Conservation (phyloP, 169 alveolate species). For the Babesia bovis region DNA sequence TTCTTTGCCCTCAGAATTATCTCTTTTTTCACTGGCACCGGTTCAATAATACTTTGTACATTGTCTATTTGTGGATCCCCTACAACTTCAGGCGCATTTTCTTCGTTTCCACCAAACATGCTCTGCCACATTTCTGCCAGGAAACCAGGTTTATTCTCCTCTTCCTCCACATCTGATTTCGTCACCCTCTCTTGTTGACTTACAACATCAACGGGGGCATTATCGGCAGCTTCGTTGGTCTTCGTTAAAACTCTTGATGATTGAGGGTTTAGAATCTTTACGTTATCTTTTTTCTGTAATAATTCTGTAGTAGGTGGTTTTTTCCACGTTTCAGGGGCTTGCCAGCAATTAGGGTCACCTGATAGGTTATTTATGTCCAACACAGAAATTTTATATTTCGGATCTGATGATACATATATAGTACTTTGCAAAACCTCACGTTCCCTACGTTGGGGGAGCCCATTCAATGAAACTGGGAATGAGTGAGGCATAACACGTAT, state of each 20-base stretch:
- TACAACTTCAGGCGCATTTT: no score
- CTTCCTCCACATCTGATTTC: not conserved
- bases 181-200: not conserved
- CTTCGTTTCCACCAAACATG: constrained; percentile 2
- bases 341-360: no score
- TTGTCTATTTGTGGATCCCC: not conserved
- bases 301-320: not conserved
- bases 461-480: not conserved
- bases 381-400: constrained; percentile 14
- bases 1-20: not conserved
- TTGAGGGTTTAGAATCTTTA: not conserved
- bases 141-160: not conserved
- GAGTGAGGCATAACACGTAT: not conserved
- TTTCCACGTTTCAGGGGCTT: not conserved
- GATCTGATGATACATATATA: constrained; percentile 23
- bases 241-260: not conserved
- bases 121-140: not conserved
- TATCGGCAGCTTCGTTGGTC: not conserved
- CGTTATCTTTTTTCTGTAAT: not conserved
- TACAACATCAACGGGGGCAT: not conserved
- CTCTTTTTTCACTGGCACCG: not conserved
- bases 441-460: no score
- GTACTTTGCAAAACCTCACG: not conserved
- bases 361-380: constrained; percentile 23
- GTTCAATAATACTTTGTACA: not conserved